Evolutionary conservation across 2,329 filamentous ascomycete genomes (phyloP).

Genomic region (Apiospora saccharicola): DNA sequence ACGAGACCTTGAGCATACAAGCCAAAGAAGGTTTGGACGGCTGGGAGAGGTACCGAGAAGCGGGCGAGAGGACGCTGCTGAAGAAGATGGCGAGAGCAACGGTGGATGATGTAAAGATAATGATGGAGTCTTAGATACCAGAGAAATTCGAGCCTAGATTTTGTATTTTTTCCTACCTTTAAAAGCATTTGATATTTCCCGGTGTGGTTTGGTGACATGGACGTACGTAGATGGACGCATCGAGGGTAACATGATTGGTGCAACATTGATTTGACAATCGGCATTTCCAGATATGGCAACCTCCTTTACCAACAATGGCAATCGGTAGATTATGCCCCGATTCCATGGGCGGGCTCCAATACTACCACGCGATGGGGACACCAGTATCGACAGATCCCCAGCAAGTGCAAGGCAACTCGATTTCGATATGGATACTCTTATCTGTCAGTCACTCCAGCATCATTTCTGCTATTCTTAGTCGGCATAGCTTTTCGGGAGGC

Average conservation of each 20-base stretch:
- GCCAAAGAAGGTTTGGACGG: constrained; percentile 85
- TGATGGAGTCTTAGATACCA: constrained; percentile 51
- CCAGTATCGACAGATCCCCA: neutral
- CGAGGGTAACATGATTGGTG: neutral
- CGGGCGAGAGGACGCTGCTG: constrained; percentile 81
- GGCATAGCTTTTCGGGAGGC: neutral
- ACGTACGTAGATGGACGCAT: neutral
- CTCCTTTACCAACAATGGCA: neutral
- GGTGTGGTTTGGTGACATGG: neutral
- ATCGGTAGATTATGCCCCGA: neutral
- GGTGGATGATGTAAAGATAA: constrained; percentile 66
- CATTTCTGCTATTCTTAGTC: neutral
- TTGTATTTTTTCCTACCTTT: neutral
- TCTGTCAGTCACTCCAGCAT: neutral
- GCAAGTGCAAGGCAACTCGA: neutral
- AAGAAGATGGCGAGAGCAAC: constrained; percentile 87
- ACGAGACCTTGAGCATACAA: constrained; percentile 92
- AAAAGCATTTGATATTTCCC: neutral
- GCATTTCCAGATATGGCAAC: constrained; percentile 12
- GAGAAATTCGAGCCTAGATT: constrained; percentile 12
- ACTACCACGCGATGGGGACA: neutral
- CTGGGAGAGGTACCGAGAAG: constrained; percentile 88
- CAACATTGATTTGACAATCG: neutral
- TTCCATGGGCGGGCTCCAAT: neutral
- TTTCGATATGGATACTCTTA: neutral